Evolutionary conservation across 139 green algal genomes (phyloP).

Genomic region (Diplosphaera chodatii): DNA sequence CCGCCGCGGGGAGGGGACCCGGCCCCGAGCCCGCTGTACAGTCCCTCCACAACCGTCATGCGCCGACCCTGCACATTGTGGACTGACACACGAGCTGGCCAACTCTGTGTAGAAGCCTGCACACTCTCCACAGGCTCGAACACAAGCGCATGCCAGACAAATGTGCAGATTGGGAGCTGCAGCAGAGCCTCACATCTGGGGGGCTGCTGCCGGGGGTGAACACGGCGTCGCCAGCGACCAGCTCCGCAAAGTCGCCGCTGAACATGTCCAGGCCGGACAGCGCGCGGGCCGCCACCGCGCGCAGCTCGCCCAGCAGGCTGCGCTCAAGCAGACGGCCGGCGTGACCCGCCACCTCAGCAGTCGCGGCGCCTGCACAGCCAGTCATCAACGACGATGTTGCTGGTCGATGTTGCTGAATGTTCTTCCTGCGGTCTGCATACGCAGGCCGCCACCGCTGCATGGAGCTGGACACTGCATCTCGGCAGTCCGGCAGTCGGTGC

Average conservation of each 20-base stretch:
- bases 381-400: background rate
- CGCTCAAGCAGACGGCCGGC: conserved; percentile 80
- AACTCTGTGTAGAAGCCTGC: background rate
- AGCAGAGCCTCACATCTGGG: conserved; percentile 4
- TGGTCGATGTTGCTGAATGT: too few species aligned
- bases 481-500: too few species aligned
- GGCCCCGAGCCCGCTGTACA: conserved; percentile 59
- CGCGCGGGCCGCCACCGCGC: conserved; percentile 67
- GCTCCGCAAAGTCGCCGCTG: conserved; percentile 28
- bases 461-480: too few species aligned
- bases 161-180: too few species aligned
- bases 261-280: conserved; percentile 91
- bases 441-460: too few species aligned
- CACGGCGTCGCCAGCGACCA: conserved; percentile 11
- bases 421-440: too few species aligned
- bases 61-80: conserved; percentile 15
- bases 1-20: too few species aligned
- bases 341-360: conserved; percentile 34
- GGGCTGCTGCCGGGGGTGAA: conserved; percentile 5
- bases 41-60: conserved; percentile 47
- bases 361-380: conserved; percentile 14
- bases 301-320: conserved; percentile 81
- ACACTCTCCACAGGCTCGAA: too few species aligned
- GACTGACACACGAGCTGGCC: too few species aligned
- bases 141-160: too few species aligned